Conservation (phyloP, 2,329 filamentous ascomycete species). For the Eutypella sp. region DNA sequence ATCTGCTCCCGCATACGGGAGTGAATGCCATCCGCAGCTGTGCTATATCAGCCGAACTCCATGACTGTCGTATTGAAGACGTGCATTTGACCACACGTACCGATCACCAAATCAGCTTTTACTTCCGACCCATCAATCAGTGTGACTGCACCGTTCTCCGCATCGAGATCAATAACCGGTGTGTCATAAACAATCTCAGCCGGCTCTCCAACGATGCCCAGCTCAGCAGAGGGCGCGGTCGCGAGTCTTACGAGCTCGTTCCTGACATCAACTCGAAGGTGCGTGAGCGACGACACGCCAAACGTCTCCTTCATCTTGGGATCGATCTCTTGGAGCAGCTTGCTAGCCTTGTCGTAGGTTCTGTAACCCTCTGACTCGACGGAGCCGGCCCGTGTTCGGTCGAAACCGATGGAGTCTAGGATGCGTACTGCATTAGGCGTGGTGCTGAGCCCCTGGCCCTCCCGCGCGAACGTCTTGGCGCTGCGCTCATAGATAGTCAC, state of each 20-base stretch:
- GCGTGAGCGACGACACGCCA: slow-evolving; percentile 12
- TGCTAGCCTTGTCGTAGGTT: slow-evolving; percentile 14
- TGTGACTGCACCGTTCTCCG: slow-evolving; percentile 14
- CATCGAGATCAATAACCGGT: slow-evolving; percentile 13
- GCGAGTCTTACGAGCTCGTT: slow-evolving; percentile 18
- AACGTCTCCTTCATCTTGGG: slow-evolving; percentile 14
- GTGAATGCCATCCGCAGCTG: slow-evolving; percentile 21
- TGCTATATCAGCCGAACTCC: background rate
- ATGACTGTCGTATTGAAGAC: background rate
- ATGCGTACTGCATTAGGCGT: slow-evolving; percentile 19
- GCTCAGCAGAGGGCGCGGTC: slow-evolving; percentile 15
- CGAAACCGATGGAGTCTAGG: slow-evolving; percentile 14
- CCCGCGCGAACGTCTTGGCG: slow-evolving; percentile 12
- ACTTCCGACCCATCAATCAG: slow-evolving; percentile 15
- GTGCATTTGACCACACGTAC: slow-evolving; percentile 5
- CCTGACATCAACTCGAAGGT: slow-evolving; percentile 18
- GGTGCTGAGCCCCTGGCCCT: slow-evolving; percentile 17
- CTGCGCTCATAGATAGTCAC: slow-evolving; percentile 21
- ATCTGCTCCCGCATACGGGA: slow-evolving; percentile 16
- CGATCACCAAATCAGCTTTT: slow-evolving; percentile 17
- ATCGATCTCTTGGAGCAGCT: slow-evolving; percentile 9
- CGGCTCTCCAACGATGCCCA: slow-evolving; percentile 14
- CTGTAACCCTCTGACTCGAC: slow-evolving; percentile 12
- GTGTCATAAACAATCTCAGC: slow-evolving; percentile 14
- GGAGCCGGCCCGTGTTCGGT: slow-evolving; percentile 14